phyloP scores from a whole-genome alignment of 352 stramenopile genomes.

The Phytopythium kandeliae region DNA sequence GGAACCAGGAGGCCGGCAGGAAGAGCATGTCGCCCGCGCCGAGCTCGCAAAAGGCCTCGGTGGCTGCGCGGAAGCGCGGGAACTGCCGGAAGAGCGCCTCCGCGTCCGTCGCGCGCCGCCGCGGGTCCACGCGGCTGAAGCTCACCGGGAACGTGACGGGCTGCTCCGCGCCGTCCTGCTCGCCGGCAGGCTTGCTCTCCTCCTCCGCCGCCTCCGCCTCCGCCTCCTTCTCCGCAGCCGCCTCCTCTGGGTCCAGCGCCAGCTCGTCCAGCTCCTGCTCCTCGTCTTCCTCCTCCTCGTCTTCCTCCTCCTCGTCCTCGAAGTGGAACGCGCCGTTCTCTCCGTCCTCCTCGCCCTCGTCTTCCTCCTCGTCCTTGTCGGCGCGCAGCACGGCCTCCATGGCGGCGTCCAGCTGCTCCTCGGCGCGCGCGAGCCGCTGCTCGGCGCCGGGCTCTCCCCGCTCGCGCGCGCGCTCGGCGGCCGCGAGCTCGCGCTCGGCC shows the following conservation, averaged over 20 bases:
- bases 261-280: conserved; percentile 54
- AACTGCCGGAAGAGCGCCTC: conserved; percentile 44
- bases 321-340: conserved; percentile 22
- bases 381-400: conserved; percentile 76
- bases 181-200: no score
- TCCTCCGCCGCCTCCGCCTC: no score
- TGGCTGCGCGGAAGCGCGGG: conserved; percentile 49
- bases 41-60: conserved; percentile 71
- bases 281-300: conserved; percentile 29
- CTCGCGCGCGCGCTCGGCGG: conserved; percentile 49
- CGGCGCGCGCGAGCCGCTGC: conserved; percentile 41
- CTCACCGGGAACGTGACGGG: conserved; percentile 65
- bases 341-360: conserved; percentile 45
- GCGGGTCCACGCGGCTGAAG: conserved; percentile 71
- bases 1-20: conserved; percentile 96
- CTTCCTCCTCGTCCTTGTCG: conserved; percentile 36
- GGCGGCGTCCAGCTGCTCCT: conserved; percentile 58
- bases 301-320: conserved; percentile 58
- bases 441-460: conserved; percentile 40
- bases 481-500: conserved; percentile 51
- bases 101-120: conserved; percentile 21
- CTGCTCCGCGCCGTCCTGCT: conserved; percentile 22
- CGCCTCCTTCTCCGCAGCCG: conserved; percentile 20
- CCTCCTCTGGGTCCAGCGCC: conserved; percentile 35
- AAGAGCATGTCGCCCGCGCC: conserved; percentile 94